These are phyloP conservation scores for Anisodus acutangulus DNA, from an alignment of 257 asterid species.

Conservation along the genomic window DNA sequence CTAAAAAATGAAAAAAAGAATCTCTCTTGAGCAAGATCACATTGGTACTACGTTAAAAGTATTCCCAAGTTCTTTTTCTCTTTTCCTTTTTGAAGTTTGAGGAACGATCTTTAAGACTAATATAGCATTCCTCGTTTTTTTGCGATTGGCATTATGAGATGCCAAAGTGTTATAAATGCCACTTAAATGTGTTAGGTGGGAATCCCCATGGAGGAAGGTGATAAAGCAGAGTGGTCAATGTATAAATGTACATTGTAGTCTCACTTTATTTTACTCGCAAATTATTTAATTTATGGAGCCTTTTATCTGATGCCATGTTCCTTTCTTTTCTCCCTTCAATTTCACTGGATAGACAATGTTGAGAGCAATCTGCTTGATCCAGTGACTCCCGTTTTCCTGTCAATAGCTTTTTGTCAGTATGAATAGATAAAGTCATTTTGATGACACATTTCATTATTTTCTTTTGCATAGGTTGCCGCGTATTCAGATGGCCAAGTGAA, in stretches of 20 bases:
- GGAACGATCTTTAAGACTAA: neutral
- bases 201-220: neutral
- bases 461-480: slow-evolving; percentile 67
- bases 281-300: neutral
- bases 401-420: neutral
- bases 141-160: neutral
- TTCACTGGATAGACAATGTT: slow-evolving; percentile 19
- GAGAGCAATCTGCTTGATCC: slow-evolving; percentile 8
- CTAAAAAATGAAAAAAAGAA: neutral
- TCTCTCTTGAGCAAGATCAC: slow-evolving; percentile 18
- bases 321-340: neutral
- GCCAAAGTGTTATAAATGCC: neutral
- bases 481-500: slow-evolving; percentile 82
- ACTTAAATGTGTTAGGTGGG: slow-evolving; percentile 1
- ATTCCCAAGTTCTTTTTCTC: neutral
- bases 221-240: neutral
- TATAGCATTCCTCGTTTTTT: neutral
- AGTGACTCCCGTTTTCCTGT: neutral
- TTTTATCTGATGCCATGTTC: neutral
- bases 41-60: slow-evolving; percentile 13
- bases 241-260: neutral
- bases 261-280: slow-evolving; percentile 8
- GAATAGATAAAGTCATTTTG: neutral
- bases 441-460: neutral
- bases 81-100: neutral